Evolutionary conservation across 2,329 filamentous ascomycete genomes (phyloP), one percentile per base, ranked within the genome.

Genomic region (Pyrenochaeta sp.): DNA sequence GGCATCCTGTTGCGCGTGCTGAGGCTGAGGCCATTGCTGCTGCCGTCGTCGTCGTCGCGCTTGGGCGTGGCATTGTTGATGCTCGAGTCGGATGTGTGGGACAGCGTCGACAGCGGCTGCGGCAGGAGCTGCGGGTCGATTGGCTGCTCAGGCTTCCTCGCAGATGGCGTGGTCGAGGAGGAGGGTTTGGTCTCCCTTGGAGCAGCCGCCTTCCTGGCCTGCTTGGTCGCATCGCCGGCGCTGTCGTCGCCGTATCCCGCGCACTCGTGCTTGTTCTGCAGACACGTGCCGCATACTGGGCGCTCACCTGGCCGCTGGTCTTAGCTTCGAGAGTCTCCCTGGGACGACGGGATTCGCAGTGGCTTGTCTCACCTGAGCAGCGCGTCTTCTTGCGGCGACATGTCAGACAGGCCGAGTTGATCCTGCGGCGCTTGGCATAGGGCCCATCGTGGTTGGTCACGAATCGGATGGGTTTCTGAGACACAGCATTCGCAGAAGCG

Each of bases 1-100:
- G 92, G 92, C 59, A 96, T 90, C 48, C 89, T 84, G 67, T 89
- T 84, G 80, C 71, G 79, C 74, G 63, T 84, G 79, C 57, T 84
- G 37, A 80, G 71, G 62, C 73, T 80, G 47, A 76, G 54, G 15
- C 56, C 36, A n/a, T 47, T 43, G 17, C 51, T 58, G 56, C 57
- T 49, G 23, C 23, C 4, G 17, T 50, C 54, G 7, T 63, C 52
- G 14, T 60, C 58, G 27, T 71, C 66, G 7, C 51, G 56, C 55
- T 64, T 68, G n/a, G 60, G 56, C 10, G 59, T 56, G 31, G 45
- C 55, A 27, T 27, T 27, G 39, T 54, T 53, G 51, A 55, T 45
- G 11, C 59, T 64, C 35, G 61, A 62, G 45, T 69, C 64, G n/a
- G 68, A 67, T 15, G 40, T 55, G 9, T 62, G 64, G 10, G 69